A percentile compares a stretch with the other conserved stretches of the same genome.
Conservation (phyloP, 495 filamentous ascomycete species). For the Bombardia bombarda region DNA sequence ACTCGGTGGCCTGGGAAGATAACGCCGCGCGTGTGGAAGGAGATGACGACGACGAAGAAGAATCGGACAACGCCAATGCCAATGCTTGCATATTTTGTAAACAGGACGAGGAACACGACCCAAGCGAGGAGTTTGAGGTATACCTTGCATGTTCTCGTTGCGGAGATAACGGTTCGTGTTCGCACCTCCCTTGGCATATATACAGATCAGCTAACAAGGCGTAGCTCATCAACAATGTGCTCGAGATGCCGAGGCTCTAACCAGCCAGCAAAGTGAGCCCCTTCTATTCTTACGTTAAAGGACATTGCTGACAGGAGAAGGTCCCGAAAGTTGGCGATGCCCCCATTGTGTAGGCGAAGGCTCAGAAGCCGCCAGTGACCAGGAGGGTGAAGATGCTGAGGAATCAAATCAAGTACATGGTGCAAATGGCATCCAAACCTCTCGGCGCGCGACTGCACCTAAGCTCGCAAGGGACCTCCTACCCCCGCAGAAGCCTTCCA, state of each 20-base stretch:
- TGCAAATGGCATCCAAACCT: too few relatives aligned
- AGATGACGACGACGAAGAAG: conserved; percentile 55
- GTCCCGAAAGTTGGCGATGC: conserved; percentile 68
- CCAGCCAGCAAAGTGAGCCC: conserved; percentile 26
- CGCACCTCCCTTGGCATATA: conserved; percentile 5
- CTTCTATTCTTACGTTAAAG: too few relatives aligned
- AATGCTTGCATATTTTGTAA: conserved; percentile 72
- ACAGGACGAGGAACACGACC: conserved; percentile 78
- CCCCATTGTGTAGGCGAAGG: conserved; percentile 64
- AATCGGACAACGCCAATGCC: conserved; percentile 47
- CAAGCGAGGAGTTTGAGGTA: conserved; percentile 79
- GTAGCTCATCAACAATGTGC: conserved; percentile 93
- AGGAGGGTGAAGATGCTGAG: too few relatives aligned
- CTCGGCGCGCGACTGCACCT: conserved; percentile 35
- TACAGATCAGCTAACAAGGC: conserved; percentile 32
- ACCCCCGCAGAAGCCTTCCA: conserved; percentile 58
- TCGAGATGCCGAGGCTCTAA: conserved; percentile 64
- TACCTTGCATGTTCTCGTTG: conserved; percentile 75
- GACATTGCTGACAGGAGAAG: conserved; percentile 37
- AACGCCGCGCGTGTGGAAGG: conserved; percentile 61
- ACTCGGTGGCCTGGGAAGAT: conserved; percentile 47
- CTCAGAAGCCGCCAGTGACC: conserved; percentile 33
- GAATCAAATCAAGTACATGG: too few relatives aligned
- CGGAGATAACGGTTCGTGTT: conserved; percentile 76
- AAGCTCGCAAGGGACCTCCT: conserved; percentile 67